Evolutionary conservation across 441 rosid species (phyloP).

Genomic region (Cnidoscolus chayamansa): DNA sequence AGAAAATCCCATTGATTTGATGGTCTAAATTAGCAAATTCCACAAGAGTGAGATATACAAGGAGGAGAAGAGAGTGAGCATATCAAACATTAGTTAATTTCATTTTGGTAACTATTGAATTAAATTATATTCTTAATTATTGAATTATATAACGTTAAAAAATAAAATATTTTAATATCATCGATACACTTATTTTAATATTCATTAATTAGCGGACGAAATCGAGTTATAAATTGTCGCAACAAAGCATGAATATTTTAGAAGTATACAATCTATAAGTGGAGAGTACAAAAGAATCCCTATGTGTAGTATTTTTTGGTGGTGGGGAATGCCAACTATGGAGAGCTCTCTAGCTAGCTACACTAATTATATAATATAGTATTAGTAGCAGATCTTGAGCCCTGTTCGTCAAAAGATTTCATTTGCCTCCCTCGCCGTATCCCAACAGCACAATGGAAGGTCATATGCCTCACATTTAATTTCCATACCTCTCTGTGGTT

Average conservation of each 20-base stretch:
- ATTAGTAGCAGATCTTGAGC: background rate
- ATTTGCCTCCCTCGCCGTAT: slow-evolving; percentile 14
- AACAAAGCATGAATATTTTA: slow-evolving; percentile 29
- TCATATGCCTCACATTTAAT: background rate
- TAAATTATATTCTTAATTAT: too few species aligned
- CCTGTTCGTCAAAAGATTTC: background rate
- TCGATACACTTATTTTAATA: too few species aligned
- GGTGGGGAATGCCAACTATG: slow-evolving; percentile 23
- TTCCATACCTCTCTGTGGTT: too few species aligned
- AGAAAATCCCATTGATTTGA: too few species aligned
- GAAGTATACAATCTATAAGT: slow-evolving; percentile 23
- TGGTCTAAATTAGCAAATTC: background rate
- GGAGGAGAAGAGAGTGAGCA: background rate
- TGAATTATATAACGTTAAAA: too few species aligned
- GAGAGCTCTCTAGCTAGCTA: background rate
- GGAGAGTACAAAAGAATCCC: slow-evolving; percentile 28
- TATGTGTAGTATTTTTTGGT: slow-evolving; percentile 22
- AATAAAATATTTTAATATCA: too few species aligned
- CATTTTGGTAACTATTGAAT: background rate
- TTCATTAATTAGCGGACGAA: slow-evolving; percentile 29
- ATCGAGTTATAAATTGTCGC: slow-evolving; percentile 11
- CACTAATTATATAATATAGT: background rate
- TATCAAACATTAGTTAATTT: slow-evolving; percentile 4
- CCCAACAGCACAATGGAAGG: slow-evolving; percentile 30
- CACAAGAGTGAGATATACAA: too few species aligned